A percentile compares a stretch with the other conserved stretches of the same genome.
phyloP scores from a whole-genome alignment of 495 filamentous ascomycete species.

The Aspergillus avenaceus region DNA sequence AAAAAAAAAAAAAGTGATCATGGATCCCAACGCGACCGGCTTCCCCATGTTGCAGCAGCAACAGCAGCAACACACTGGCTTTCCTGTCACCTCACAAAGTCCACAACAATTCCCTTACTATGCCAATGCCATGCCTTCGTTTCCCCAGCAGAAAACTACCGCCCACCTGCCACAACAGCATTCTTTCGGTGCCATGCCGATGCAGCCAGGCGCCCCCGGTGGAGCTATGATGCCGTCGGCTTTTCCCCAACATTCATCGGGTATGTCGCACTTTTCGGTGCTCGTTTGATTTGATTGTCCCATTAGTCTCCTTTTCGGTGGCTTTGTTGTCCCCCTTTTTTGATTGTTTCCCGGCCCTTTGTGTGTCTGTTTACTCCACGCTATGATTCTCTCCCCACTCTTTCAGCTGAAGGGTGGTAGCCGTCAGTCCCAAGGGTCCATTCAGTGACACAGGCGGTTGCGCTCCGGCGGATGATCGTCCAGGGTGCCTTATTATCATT shows the following conservation, averaged over 20 bases:
- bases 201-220: constrained; percentile 38
- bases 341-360: too few species aligned
- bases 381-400: too few species aligned
- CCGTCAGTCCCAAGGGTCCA: too few species aligned
- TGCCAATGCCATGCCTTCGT: constrained; percentile 35
- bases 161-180: constrained; percentile 26
- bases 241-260: constrained; percentile 36
- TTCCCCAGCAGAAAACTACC: constrained; percentile 34
- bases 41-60: constrained; percentile 29
- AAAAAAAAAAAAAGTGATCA: constrained; percentile 14
- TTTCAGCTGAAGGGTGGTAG: too few species aligned
- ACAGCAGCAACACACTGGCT: constrained; percentile 17
- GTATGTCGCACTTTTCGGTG: constrained; percentile 25
- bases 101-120: constrained; percentile 40
- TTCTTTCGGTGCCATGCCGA: constrained; percentile 37
- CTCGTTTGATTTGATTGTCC: constrained; percentile 6
- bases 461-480: too few species aligned
- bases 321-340: neutral
- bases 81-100: constrained; percentile 37
- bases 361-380: too few species aligned
- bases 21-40: constrained; percentile 41
- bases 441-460: too few species aligned
- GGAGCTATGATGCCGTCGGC: constrained; percentile 43
- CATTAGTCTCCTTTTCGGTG: neutral
- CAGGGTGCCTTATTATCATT: neutral